Percentiles rank a stretch among this genome's conserved stretches.
Evolutionary conservation across 176 grass and related monocot species (phyloP).

Genomic region (Musa schizocarpa): DNA sequence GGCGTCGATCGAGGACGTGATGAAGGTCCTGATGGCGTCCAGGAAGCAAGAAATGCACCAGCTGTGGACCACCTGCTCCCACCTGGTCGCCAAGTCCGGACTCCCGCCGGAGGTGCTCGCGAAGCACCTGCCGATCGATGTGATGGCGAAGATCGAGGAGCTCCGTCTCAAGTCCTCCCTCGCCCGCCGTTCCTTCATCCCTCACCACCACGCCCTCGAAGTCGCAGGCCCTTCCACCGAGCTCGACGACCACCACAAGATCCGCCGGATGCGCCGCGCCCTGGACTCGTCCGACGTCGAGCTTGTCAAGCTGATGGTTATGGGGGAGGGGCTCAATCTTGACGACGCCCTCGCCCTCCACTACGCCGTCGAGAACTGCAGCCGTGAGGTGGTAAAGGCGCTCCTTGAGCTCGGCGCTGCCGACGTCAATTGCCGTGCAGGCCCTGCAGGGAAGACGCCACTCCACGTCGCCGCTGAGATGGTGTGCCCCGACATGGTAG

Average conservation of each 20-base stretch:
- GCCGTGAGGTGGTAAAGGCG: slow-evolving; percentile 90
- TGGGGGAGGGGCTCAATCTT: slow-evolving; percentile 93
- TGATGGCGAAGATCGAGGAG: slow-evolving; percentile 44
- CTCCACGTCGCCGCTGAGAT: slow-evolving; percentile 85
- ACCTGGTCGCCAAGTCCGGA: slow-evolving; percentile 78
- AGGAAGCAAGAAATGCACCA: slow-evolving; percentile 82
- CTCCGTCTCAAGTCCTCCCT: slow-evolving; percentile 37
- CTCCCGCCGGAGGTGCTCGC: slow-evolving; percentile 83
- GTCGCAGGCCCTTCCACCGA: slow-evolving; percentile 11
- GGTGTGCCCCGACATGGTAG: slow-evolving; percentile 85
- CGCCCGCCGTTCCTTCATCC: slow-evolving; percentile 44
- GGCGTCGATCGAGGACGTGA: slow-evolving; percentile 85
- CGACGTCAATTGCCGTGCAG: slow-evolving; percentile 75
- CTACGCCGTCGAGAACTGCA: slow-evolving; percentile 81
- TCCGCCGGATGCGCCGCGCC: slow-evolving; percentile 47
- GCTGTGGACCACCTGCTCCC: slow-evolving; percentile 59
- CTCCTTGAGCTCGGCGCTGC: slow-evolving; percentile 89
- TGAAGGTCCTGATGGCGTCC: slow-evolving; percentile 90
- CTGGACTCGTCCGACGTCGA: slow-evolving; percentile 91
- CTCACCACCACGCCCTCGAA: slow-evolving; percentile 10
- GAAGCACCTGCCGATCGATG: slow-evolving; percentile 91
- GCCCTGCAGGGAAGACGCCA: slow-evolving; percentile 63
- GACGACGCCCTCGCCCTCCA: slow-evolving; percentile 89
- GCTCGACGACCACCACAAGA: slow-evolving; percentile 51
- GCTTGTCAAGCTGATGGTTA: slow-evolving; percentile 97